Base-by-base conservation (phyloP, 345 rosid genomes). In the Lepidium africanum region DNA sequence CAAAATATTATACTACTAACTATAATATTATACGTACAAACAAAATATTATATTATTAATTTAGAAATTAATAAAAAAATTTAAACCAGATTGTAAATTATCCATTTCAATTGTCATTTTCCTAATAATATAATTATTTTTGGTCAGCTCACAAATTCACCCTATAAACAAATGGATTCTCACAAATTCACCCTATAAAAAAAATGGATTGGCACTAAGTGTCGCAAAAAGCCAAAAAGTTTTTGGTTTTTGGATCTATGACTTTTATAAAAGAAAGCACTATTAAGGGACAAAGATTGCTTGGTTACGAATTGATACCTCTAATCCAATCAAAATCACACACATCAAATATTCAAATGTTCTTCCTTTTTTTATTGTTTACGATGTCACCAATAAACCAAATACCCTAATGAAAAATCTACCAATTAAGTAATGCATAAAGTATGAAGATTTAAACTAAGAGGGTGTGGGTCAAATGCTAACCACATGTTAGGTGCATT, bases 401-500 rank as follows among this genome's bases (percentile, higher is more conserved):
- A 30, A 30, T 61, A 62, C 38, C 49, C 36, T 55, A 48, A 55
- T 55, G 10, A 27, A 63, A 41, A 25, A 37, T 25, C 7, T 36
- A 53, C 40, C 23, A 63, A 63, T 45, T 71, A 56, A 72, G 40
- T 64, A 53, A 70, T 62, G 13, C 38, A 43, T 25, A 61, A 19
- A 54, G 13, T 25, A 54, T 51, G 16, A 40, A 40, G 9, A 72
- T 30, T 65, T 33, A 64, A 54, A 10, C 13, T 33, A 43, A 47
- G 13, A 49, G 41, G 72, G 51, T 67, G 77, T 65, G 72, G 77
- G 77, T 59, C 41, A 51, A 66, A 51, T 35, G 50, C 32, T 23
- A 73, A 59, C 77, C 77, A 66, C 68, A 59, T 66, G 62, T 21
- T 48, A 19, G 71, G 66, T 57, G 66, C 15, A 65, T 50, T 73